Conservation (phyloP, 345 rosid species). For the Eutrema japonicum region DNA sequence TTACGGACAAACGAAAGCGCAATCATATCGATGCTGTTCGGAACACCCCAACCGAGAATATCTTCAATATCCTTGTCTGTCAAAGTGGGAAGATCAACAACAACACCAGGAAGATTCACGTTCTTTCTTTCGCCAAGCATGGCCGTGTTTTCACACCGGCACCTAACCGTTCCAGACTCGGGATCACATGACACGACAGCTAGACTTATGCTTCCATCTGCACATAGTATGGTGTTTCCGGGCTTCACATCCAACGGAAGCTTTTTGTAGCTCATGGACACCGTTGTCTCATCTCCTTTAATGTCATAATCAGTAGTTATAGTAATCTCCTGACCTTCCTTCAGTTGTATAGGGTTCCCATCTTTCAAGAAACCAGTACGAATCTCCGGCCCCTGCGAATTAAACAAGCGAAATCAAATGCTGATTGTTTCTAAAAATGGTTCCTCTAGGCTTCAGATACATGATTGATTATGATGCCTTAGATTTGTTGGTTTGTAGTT, state of each 20-base stretch:
- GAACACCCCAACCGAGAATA: slow-evolving; percentile 85
- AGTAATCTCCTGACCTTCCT: slow-evolving; percentile 67
- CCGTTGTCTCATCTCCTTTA: slow-evolving; percentile 68
- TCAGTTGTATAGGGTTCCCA: slow-evolving; percentile 62
- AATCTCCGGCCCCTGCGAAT: slow-evolving; percentile 69
- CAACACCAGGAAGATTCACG: slow-evolving; percentile 92
- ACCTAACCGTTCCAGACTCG: slow-evolving; percentile 72
- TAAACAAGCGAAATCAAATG: slow-evolving; percentile 10
- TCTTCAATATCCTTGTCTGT: slow-evolving; percentile 91
- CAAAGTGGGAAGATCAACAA: slow-evolving; percentile 87
- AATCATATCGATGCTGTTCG: slow-evolving; percentile 83
- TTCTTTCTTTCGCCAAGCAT: slow-evolving; percentile 92
- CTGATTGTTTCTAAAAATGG: neutral
- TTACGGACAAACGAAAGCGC: slow-evolving; percentile 93
- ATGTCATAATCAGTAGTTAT: slow-evolving; percentile 76
- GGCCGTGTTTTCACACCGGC: slow-evolving; percentile 84
- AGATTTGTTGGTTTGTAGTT: neutral
- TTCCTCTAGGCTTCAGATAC: neutral
- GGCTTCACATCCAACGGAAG: slow-evolving; percentile 77
- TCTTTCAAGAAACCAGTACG: slow-evolving; percentile 71
- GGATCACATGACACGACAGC: slow-evolving; percentile 74
- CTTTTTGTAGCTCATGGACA: slow-evolving; percentile 92
- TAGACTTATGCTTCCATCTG: slow-evolving; percentile 86
- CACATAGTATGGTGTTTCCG: slow-evolving; percentile 75
- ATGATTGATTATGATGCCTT: neutral